A percentile compares a stretch with the other conserved stretches of the same genome.
Conservation (phyloP, 2,329 filamentous ascomycete genomes). For the Colletotrichum sp. region DNA sequence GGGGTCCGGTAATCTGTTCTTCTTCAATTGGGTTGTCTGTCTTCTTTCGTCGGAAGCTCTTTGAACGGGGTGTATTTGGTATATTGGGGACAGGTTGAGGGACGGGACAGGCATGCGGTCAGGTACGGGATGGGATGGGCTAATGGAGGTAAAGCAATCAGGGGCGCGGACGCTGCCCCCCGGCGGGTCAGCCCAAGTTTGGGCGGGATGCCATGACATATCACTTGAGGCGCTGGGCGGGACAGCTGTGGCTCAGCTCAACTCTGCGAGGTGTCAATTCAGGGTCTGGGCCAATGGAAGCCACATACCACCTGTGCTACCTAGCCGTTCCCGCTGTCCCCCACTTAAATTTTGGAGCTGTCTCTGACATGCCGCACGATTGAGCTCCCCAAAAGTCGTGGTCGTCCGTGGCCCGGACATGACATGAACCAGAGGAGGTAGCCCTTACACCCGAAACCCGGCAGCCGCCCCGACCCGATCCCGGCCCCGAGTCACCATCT, state of each 20-base stretch:
- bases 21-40: neutral
- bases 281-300: neutral
- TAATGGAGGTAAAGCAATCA: slow-evolving; percentile 3
- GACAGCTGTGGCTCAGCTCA: slow-evolving; percentile 6
- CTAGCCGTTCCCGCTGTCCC: neutral
- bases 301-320: neutral
- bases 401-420: neutral
- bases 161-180: neutral
- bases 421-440: neutral
- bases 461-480: neutral
- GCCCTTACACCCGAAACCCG: neutral
- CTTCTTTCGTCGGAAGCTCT: slow-evolving; percentile 2
- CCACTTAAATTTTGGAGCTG: slow-evolving; percentile 10
- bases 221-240: neutral
- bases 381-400: neutral
- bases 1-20: neutral
- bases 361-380: neutral
- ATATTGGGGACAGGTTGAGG: slow-evolving; percentile 13
- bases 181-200: neutral
- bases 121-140: neutral
- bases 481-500: neutral
- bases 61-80: neutral
- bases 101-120: slow-evolving; percentile 9
- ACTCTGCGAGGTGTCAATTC: neutral
- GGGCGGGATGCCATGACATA: neutral